These are phyloP conservation scores for Verticillium isaacii DNA, from an alignment of 2,329 filamentous ascomycete species.

Conservation along the genomic window DNA sequence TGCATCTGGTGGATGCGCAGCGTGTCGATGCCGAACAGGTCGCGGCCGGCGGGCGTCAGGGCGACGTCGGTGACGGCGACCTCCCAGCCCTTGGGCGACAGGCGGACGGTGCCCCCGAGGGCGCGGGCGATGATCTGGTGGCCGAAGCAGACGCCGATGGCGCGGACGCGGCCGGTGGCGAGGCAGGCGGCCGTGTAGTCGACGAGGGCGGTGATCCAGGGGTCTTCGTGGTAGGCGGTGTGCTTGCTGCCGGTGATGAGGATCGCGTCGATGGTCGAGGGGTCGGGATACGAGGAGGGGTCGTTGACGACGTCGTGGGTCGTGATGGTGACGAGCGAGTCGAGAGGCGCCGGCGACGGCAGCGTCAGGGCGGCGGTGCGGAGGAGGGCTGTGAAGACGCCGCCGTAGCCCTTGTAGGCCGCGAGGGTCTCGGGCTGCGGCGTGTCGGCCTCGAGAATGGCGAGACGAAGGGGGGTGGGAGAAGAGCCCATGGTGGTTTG, in stretches of 20 bases:
- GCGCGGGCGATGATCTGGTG: slow-evolving; percentile 80
- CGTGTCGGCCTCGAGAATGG: slow-evolving; percentile 83
- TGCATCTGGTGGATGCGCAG: slow-evolving; percentile 80
- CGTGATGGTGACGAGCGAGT: slow-evolving; percentile 51
- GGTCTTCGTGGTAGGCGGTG: slow-evolving; percentile 67
- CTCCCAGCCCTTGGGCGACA: slow-evolving; percentile 73
- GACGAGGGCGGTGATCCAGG: slow-evolving; percentile 74
- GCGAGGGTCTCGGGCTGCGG: slow-evolving; percentile 60
- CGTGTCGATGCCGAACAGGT: slow-evolving; percentile 64
- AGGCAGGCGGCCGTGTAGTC: slow-evolving; percentile 60
- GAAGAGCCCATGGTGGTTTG: slow-evolving; percentile 10
- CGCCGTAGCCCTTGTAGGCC: slow-evolving; percentile 68
- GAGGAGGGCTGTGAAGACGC: slow-evolving; percentile 62
- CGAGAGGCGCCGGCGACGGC: slow-evolving; percentile 31
- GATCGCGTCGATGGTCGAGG: slow-evolving; percentile 75
- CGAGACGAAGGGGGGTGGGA: slow-evolving; percentile 62
- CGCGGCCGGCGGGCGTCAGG: slow-evolving; percentile 64
- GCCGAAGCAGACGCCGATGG: slow-evolving; percentile 84
- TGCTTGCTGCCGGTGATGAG: slow-evolving; percentile 73
- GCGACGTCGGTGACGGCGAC: slow-evolving; percentile 66
- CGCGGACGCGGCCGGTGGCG: slow-evolving; percentile 55
- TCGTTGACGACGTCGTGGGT: slow-evolving; percentile 67
- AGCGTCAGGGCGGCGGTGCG: slow-evolving; percentile 45
- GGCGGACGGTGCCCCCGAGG: slow-evolving; percentile 60
- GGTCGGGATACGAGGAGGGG: slow-evolving; percentile 61